These are phyloP conservation scores for Calonectria pseudoturangicola DNA, from an alignment of 2,329 filamentous ascomycete genomes.

Conservation along the genomic window DNA sequence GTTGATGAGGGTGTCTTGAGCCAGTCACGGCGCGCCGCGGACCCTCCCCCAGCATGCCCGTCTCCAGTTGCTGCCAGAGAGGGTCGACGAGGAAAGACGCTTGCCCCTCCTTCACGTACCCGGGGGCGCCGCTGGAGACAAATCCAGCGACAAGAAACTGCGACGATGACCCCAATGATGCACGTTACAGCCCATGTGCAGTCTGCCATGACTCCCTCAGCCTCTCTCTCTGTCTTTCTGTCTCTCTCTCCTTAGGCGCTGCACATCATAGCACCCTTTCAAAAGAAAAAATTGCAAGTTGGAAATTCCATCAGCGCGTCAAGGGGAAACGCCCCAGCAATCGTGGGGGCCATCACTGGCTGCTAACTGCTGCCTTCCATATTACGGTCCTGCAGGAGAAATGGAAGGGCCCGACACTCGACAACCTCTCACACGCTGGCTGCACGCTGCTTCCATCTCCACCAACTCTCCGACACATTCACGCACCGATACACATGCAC, in stretches of 20 bases:
- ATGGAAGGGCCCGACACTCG: constrained; percentile 37
- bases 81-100: constrained; percentile 5
- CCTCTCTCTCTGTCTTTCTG: background rate
- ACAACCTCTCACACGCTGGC: constrained; percentile 24
- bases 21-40: constrained; percentile 35
- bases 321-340: constrained; percentile 21
- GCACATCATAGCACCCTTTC: background rate
- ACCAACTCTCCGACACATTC: constrained; percentile 47
- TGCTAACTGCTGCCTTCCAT: constrained; percentile 33
- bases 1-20: constrained; percentile 24
- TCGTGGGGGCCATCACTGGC: constrained; percentile 31
- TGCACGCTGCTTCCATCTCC: constrained; percentile 35
- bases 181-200: constrained; percentile 4
- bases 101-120: constrained; percentile 35
- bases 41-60: constrained; percentile 43
- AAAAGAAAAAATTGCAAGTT: background rate
- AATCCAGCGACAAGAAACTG: constrained; percentile 25
- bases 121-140: constrained; percentile 25
- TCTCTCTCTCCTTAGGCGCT: background rate
- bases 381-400: constrained; percentile 38
- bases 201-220: background rate
- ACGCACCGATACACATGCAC: constrained; percentile 37
- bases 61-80: constrained; percentile 37
- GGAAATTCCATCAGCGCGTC: background rate
- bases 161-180: constrained; percentile 5